Percentiles rank a stretch among this genome's conserved stretches.
Evolutionary conservation across 306 rosid genomes (phyloP).

Genomic region (Citrullus amarus): DNA sequence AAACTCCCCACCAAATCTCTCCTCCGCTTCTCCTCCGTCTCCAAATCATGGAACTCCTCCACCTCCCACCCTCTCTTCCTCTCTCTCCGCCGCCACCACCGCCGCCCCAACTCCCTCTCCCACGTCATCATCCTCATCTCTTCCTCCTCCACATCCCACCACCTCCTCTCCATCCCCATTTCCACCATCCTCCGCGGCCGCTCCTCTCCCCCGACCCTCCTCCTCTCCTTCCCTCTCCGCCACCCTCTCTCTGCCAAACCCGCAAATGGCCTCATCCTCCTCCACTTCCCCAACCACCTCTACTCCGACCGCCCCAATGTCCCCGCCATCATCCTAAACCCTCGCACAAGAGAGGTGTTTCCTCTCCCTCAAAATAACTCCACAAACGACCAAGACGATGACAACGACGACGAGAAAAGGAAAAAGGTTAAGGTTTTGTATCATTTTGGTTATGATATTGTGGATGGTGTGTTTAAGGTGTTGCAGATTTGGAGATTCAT

Average conservation of each 20-base stretch:
- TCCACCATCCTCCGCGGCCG: neutral
- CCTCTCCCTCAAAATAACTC: neutral
- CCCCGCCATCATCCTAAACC: neutral
- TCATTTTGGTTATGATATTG: neutral
- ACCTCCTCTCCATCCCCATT: neutral
- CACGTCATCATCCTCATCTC: neutral
- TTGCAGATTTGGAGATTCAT: neutral
- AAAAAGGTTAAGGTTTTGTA: neutral
- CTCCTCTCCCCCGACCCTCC: neutral
- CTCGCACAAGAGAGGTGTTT: neutral
- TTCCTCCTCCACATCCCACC: neutral
- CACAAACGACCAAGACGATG: too few relatives aligned
- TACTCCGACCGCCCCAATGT: neutral
- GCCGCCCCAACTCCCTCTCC: neutral
- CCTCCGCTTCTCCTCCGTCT: neutral
- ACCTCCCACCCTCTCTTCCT: neutral
- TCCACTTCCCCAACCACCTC: neutral
- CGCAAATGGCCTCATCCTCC: neutral
- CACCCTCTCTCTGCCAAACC: neutral
- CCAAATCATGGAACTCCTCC: neutral
- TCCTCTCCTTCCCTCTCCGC: neutral
- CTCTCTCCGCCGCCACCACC: neutral
- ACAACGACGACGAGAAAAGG: too few relatives aligned
- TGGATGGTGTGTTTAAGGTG: neutral
- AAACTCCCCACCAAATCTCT: neutral